phyloP scores from a whole-genome alignment of 176 grass and related monocot species.

The Stipa capillata region DNA sequence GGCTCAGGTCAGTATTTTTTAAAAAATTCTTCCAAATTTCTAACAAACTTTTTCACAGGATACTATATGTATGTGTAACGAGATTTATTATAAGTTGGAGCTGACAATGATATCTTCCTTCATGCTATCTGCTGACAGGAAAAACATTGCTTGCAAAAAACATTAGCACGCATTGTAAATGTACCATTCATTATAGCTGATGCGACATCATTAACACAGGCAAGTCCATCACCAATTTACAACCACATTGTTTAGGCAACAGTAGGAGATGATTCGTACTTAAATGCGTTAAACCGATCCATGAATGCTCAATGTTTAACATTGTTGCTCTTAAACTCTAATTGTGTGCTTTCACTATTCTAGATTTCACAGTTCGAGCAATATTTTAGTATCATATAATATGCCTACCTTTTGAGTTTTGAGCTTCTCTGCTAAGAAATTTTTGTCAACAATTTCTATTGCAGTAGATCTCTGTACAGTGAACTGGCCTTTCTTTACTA shows the following conservation, averaged over 20 bases:
- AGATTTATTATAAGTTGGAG: slow-evolving; percentile 8
- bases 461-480: neutral
- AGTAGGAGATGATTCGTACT: neutral
- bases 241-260: neutral
- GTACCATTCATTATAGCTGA: slow-evolving; percentile 96
- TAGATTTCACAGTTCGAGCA: neutral
- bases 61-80: neutral
- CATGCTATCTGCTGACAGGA: slow-evolving; percentile 67
- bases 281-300: neutral
- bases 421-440: neutral
- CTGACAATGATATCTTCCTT: slow-evolving; percentile 22
- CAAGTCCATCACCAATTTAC: slow-evolving; percentile 39
- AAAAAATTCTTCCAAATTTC: neutral
- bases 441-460: neutral
- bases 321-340: neutral
- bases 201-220: slow-evolving; percentile 92
- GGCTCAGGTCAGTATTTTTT: slow-evolving; percentile 54
- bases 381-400: neutral
- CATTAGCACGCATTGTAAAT: slow-evolving; percentile 89
- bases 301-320: neutral
- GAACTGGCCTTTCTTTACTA: neutral
- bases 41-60: neutral
- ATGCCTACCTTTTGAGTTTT: neutral
- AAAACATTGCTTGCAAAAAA: slow-evolving; percentile 99
- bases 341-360: slow-evolving; percentile 6